Evolutionary conservation across 305 asterid genomes (phyloP).

Genomic region (Fraxinus floribunda): DNA sequence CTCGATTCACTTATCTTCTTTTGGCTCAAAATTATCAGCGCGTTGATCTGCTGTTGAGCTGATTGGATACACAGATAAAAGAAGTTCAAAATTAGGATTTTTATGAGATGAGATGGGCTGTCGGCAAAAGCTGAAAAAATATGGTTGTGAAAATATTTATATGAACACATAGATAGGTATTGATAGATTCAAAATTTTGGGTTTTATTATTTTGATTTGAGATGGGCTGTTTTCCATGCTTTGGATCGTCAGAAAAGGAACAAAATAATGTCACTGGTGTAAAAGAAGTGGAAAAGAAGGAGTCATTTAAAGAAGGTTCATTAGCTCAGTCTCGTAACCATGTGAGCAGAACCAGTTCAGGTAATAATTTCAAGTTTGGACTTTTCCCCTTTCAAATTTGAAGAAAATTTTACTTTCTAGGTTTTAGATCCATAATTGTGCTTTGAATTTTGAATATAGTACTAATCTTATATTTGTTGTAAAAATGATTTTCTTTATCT

Average conservation of each 20-base stretch:
- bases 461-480: not conserved
- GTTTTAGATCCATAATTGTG: slow-evolving; percentile 24
- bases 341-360: slow-evolving; percentile 42
- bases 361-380: slow-evolving; percentile 19
- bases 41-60: slow-evolving; percentile 34
- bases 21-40: slow-evolving; percentile 23
- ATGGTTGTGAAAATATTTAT: slow-evolving; percentile 15
- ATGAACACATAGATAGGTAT: slow-evolving; percentile 7
- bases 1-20: slow-evolving; percentile 46
- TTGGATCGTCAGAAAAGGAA: slow-evolving; percentile 47
- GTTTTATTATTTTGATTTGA: slow-evolving; percentile 28
- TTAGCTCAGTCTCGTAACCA: slow-evolving; percentile 34
- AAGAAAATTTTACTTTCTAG: slow-evolving; percentile 13
- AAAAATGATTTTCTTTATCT: slow-evolving; percentile 22
- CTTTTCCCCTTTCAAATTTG: not conserved
- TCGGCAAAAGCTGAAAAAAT: slow-evolving; percentile 26
- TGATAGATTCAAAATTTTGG: slow-evolving; percentile 23
- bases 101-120: slow-evolving; percentile 35
- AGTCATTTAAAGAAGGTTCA: slow-evolving; percentile 43
- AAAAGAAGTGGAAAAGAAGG: slow-evolving; percentile 41
- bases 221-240: slow-evolving; percentile 58
- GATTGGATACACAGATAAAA: slow-evolving; percentile 31
- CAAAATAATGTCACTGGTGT: slow-evolving; percentile 30
- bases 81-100: slow-evolving; percentile 30
- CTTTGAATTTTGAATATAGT: slow-evolving; percentile 24